A percentile compares a stretch with the other conserved stretches of the same genome.
Evolutionary conservation across 1,284 basidiomycete genomes (phyloP).

Genomic region (Taiwanofungus camphoratus): DNA sequence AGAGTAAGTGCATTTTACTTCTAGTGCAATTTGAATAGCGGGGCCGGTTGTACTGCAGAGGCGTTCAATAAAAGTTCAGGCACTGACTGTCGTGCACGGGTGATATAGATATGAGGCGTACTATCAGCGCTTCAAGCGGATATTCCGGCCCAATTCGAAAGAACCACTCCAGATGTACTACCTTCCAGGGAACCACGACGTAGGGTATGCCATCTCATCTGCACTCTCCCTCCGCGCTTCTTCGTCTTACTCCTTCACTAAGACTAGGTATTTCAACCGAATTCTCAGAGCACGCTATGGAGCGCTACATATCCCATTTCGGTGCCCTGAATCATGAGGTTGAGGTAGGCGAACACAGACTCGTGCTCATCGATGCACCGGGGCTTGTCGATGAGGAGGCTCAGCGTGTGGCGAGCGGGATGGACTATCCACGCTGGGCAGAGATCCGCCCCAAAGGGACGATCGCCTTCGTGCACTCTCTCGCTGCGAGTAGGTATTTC

Average conservation of each 20-base stretch:
- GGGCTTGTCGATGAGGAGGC: constrained; percentile 79
- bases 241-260: constrained; percentile 10
- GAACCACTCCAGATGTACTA: constrained; percentile 49
- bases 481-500: constrained; percentile 40
- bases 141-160: constrained; percentile 44
- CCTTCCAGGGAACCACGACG: constrained; percentile 87
- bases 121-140: constrained; percentile 57
- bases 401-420: constrained; percentile 43
- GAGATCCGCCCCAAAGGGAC: constrained; percentile 48
- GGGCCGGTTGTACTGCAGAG: not conserved
- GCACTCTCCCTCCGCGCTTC: constrained; percentile 5
- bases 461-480: constrained; percentile 60
- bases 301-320: constrained; percentile 64
- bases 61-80: not conserved
- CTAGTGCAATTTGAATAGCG: not conserved
- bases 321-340: constrained; percentile 53
- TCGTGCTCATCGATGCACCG: constrained; percentile 73
- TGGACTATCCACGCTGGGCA: constrained; percentile 51
- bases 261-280: constrained; percentile 54
- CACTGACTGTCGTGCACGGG: not conserved
- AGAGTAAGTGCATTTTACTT: constrained; percentile 51
- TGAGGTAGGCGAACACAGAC: constrained; percentile 61
- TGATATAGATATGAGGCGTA: constrained; percentile 68
- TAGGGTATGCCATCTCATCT: constrained; percentile 45
- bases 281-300: constrained; percentile 56